phyloP scores from a whole-genome alignment of 345 rosid genomes.

The Lepidium aucheri region DNA sequence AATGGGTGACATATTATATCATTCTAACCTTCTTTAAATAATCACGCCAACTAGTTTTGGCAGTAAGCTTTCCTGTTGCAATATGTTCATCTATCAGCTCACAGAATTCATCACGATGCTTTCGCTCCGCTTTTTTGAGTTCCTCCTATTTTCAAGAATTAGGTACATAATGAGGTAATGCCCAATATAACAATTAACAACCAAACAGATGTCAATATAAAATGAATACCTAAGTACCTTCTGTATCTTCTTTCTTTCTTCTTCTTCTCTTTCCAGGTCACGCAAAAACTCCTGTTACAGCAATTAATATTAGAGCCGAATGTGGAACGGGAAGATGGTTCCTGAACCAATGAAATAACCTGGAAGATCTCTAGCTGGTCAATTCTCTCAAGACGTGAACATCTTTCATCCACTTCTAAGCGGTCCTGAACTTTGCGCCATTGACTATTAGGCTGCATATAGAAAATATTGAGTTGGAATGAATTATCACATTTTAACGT shows the following conservation, averaged over 20 bases:
- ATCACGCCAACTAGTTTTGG: conserved; percentile 84
- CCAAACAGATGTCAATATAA: not conserved
- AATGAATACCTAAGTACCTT: conserved; percentile 44
- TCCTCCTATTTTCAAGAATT: conserved; percentile 58
- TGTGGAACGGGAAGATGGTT: not conserved
- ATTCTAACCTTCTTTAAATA: conserved; percentile 56
- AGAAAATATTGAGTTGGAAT: conserved; percentile 13
- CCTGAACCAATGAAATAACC: conserved; percentile 32
- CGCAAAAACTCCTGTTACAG: conserved; percentile 66
- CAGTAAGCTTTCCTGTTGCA: conserved; percentile 59
- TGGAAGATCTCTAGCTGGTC: conserved; percentile 88
- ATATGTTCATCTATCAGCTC: conserved; percentile 80
- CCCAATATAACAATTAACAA: conserved; percentile 7
- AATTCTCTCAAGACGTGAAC: conserved; percentile 80
- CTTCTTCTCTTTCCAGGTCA: conserved; percentile 85
- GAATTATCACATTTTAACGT: not conserved
- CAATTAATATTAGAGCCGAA: conserved; percentile 27
- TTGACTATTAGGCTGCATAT: conserved; percentile 69
- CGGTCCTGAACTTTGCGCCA: conserved; percentile 98
- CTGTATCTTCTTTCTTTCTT: conserved; percentile 80
- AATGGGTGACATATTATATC: conserved; percentile 1
- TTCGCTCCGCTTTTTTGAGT: conserved; percentile 78
- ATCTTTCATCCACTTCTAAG: conserved; percentile 86
- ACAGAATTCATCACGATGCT: conserved; percentile 93
- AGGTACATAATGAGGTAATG: conserved; percentile 5